Percentiles rank a stretch among this genome's conserved stretches.
Evolutionary conservation across 2,329 filamentous ascomycete genomes (phyloP).

Genomic region (Exophiala spinifera): DNA sequence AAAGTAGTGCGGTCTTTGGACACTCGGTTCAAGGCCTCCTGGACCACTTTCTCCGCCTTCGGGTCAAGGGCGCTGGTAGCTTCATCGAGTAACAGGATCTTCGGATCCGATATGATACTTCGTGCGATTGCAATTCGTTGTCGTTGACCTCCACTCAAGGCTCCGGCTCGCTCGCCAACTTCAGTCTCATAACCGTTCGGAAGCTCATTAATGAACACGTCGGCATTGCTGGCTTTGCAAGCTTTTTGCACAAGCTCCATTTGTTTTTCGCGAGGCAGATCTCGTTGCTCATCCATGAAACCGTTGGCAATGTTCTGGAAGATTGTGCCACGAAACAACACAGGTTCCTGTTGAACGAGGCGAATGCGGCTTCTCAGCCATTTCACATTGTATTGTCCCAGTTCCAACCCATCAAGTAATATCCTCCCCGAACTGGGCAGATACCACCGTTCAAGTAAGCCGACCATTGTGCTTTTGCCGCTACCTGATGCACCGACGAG

Average conservation of each 20-base stretch:
- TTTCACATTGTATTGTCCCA: conserved; percentile 59
- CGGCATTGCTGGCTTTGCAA: conserved; percentile 64
- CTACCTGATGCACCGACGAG: conserved; percentile 45
- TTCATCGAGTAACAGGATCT: conserved; percentile 70
- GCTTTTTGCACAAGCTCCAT: conserved; percentile 51
- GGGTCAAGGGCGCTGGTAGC: conserved; percentile 67
- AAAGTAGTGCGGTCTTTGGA: conserved; percentile 66
- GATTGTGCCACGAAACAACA: conserved; percentile 65
- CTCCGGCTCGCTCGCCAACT: conserved; percentile 74
- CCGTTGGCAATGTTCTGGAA: conserved; percentile 62
- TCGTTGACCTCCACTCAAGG: conserved; percentile 75
- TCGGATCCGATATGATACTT: conserved; percentile 63
- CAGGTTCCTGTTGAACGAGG: conserved; percentile 65
- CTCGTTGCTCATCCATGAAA: conserved; percentile 39
- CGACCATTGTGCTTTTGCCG: conserved; percentile 46
- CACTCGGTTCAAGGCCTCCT: conserved; percentile 52
- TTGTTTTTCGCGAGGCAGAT: conserved; percentile 30
- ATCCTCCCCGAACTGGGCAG: conserved; percentile 47
- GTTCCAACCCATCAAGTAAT: conserved; percentile 51
- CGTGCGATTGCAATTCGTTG: conserved; percentile 75
- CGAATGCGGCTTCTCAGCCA: conserved; percentile 59
- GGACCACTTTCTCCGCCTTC: conserved; percentile 52
- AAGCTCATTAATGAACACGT: conserved; percentile 65
- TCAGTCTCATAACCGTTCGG: conserved; percentile 69
- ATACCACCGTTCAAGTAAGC: conserved; percentile 44